Evolutionary conservation across 176 grass and related monocot genomes (phyloP).

Genomic region (Zea luxurians): DNA sequence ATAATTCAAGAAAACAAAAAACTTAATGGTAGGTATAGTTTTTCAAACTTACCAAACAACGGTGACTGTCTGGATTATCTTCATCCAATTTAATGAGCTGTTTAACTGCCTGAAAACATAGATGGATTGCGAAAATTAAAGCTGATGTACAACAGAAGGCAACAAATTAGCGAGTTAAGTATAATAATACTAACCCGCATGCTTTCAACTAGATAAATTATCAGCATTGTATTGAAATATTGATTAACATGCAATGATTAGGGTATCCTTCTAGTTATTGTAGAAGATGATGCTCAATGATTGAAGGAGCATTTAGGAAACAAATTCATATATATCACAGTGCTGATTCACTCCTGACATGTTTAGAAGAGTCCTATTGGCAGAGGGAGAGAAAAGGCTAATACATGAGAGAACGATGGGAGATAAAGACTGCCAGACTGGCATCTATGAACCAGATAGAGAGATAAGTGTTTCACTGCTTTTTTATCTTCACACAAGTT

Average conservation of each 20-base stretch:
- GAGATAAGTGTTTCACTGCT: not conserved
- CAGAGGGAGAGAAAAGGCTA: not conserved
- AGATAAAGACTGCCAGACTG: not conserved
- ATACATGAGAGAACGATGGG: not conserved
- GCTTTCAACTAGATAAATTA: constrained; percentile 8
- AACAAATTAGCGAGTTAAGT: not conserved
- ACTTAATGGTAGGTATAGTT: not conserved
- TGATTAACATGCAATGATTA: not conserved
- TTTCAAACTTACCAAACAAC: constrained; percentile 77
- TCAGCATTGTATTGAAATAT: not conserved
- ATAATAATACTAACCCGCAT: not conserved
- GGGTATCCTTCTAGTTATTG: not conserved
- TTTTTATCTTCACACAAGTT: not conserved
- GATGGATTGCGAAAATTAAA: constrained; percentile 11
- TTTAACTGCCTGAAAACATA: constrained; percentile 81
- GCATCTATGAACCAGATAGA: not conserved
- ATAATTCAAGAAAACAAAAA: constrained; percentile 13
- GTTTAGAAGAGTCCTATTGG: not conserved
- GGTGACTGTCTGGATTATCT: constrained; percentile 73
- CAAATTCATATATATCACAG: not conserved
- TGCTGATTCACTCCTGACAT: not conserved
- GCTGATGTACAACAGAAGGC: not conserved
- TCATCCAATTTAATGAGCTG: constrained; percentile 85
- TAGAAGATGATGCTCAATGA: constrained; percentile 13
- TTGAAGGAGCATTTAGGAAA: not conserved